Conservation (phyloP, 1,139 yeast species). For the Scheffersomyces stambukii region DNA sequence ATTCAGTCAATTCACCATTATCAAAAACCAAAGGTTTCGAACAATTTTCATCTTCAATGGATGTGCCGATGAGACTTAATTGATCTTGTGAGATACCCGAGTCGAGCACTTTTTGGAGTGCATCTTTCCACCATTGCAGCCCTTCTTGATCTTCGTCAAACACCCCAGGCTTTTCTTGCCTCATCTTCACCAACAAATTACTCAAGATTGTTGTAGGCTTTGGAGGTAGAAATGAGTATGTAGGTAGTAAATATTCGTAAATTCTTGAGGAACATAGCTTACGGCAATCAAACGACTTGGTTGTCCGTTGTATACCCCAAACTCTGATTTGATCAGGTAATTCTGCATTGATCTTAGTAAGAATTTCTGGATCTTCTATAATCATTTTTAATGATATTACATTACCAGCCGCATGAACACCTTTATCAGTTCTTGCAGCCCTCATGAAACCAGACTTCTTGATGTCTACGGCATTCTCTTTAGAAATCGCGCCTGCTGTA, state of each 20-base stretch:
- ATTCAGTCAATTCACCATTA: constrained; percentile 34
- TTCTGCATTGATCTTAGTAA: constrained; percentile 63
- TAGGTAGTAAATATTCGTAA: constrained; percentile 90
- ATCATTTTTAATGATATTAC: constrained; percentile 85
- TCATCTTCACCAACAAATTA: constrained; percentile 53
- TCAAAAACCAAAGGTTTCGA: constrained; percentile 9
- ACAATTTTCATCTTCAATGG: constrained; percentile 19
- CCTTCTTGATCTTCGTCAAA: constrained; percentile 65
- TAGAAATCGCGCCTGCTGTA: constrained; percentile 85
- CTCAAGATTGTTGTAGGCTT: constrained; percentile 67
- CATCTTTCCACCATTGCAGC: constrained; percentile 63
- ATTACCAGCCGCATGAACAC: constrained; percentile 98
- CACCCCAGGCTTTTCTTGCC: constrained; percentile 52
- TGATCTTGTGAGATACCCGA: constrained; percentile 50
- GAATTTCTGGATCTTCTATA: constrained; percentile 78
- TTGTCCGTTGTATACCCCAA: constrained; percentile 91
- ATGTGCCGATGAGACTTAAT: constrained; percentile 7
- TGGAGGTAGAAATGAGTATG: constrained; percentile 88
- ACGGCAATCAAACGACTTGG: constrained; percentile 90
- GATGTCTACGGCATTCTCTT: constrained; percentile 84
- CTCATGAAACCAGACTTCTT: constrained; percentile 90
- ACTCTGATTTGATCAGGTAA: constrained; percentile 85
- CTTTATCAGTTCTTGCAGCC: constrained; percentile 97
- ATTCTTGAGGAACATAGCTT: constrained; percentile 92
- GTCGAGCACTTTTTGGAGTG: constrained; percentile 39